Base-by-base conservation (phyloP, 306 rosid species). In the Vigna angularis region DNA sequence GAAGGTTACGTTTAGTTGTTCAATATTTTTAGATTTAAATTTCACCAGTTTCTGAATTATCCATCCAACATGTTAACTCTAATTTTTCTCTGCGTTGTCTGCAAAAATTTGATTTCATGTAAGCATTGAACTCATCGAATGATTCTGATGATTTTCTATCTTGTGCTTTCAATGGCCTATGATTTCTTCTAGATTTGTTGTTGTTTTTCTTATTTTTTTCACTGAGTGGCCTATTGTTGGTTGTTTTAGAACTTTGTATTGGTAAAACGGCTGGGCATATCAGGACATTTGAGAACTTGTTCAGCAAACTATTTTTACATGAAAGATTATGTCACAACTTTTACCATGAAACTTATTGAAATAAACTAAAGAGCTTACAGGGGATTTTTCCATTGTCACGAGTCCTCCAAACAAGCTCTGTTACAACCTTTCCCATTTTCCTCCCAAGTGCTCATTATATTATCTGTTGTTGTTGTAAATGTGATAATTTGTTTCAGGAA, bases 401-500 rank as follows among this genome's bases (percentile, higher is more conserved):
- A 28, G 65, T 59, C 40, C 66, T 59, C 40, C 66, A 59, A 61
- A 58, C 26, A 58, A 30, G 20, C 20, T 28, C 66, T 30, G 64
- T 24, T 30, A 58, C n/a, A 58, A 58, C 40, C 38, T 30, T 17
- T 61, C 30, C 2, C 44, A 61, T 62, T 7, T 32, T 20, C 47
- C 47, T 62, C 68, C 47, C 45, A 45, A 42, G 61, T 61, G 56
- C 44, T 48, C 42, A 42, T 53, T 66, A 36, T 51, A 83, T 72
- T 52, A 82, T 75, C 40, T 44, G 49, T 65, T 53, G 13, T 52
- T 80, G 63, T 79, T n/a, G 1, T 20, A 47, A 65, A 32, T 75
- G 11, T 72, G 9, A 73, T 45, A 48, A 76, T 90, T 57, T 86
- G 79, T 88, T 85, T 83, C 92, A 95, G 98, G 83, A 85, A 66